Conservation (phyloP, 139 green algal species). For the Diplosphaera chodatii region DNA sequence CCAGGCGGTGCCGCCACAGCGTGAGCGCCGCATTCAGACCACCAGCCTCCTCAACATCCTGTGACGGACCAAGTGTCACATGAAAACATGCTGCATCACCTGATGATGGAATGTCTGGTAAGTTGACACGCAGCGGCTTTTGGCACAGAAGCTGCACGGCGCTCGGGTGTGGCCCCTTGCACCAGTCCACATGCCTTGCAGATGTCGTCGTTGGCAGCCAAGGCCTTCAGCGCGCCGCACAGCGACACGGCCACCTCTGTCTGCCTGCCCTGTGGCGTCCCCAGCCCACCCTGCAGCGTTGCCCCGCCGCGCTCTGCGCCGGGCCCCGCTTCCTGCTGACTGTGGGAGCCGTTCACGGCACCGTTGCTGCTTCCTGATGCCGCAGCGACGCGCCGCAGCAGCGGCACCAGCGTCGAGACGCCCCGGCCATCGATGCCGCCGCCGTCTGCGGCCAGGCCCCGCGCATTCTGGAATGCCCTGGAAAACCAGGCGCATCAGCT, state of each 20-base stretch:
- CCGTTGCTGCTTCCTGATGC: not conserved
- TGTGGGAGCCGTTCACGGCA: not conserved
- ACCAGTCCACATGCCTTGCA: conserved; percentile 50
- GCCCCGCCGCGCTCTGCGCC: too few relatives aligned
- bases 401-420: conserved; percentile 20
- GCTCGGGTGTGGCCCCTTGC: too few relatives aligned
- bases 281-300: too few relatives aligned
- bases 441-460: conserved; percentile 36
- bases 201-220: conserved; percentile 67
- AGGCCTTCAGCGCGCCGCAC: conserved; percentile 8
- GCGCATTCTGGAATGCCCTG: conserved; percentile 46
- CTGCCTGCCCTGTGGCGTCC: too few relatives aligned
- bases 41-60: not conserved
- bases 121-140: too few relatives aligned
- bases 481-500: too few relatives aligned
- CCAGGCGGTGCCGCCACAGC: conserved; percentile 6
- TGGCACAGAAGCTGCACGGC: too few relatives aligned
- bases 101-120: too few relatives aligned
- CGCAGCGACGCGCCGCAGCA: conserved; percentile 10
- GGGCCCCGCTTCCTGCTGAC: too few relatives aligned
- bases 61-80: too few relatives aligned
- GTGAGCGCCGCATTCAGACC: not conserved
- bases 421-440: conserved; percentile 5
- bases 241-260: conserved; percentile 4
- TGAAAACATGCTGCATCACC: too few relatives aligned